phyloP scores from a whole-genome alignment of 2,329 filamentous ascomycete species.

The Dryadomyces quercus-mongolicae region DNA sequence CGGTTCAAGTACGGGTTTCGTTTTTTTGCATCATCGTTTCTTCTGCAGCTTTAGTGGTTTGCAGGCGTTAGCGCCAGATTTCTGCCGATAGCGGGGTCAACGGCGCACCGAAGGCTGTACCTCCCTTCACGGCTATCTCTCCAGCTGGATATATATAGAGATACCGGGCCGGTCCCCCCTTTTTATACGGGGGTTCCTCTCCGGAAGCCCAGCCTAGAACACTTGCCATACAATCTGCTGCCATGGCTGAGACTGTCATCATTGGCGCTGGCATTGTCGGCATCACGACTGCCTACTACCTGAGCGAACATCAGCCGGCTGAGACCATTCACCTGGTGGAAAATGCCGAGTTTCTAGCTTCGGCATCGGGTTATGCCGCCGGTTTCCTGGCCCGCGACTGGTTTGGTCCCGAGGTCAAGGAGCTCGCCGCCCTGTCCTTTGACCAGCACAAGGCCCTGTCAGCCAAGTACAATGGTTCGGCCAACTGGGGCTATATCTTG shows the following conservation, averaged over 20 bases:
- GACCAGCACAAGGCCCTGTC: conserved; percentile 55
- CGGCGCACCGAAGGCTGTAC: no score
- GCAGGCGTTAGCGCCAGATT: background rate
- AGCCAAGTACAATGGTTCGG: conserved; percentile 44
- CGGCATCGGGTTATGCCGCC: conserved; percentile 61
- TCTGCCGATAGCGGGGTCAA: no score
- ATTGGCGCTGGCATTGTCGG: conserved; percentile 61
- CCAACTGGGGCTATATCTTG: conserved; percentile 35
- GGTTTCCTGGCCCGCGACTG: conserved; percentile 66
- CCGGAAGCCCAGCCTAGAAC: no score
- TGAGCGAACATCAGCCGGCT: conserved; percentile 36
- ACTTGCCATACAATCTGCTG: no score
- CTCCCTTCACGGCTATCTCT: no score
- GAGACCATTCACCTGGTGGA: conserved; percentile 35
- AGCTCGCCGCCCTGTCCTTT: conserved; percentile 56
- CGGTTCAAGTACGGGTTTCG: no score
- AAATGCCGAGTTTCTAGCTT: conserved; percentile 49
- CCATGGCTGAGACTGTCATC: conserved; percentile 46
- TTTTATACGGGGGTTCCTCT: no score
- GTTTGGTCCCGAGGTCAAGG: conserved; percentile 43
- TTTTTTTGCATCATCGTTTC: no score
- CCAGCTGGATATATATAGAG: no score
- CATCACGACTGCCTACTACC: conserved; percentile 59
- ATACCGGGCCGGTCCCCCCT: no score
- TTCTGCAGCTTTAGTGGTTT: background rate